Conservation (phyloP, 192 early-diverging fungal genomes). For the Obelidium mucronatum region DNA sequence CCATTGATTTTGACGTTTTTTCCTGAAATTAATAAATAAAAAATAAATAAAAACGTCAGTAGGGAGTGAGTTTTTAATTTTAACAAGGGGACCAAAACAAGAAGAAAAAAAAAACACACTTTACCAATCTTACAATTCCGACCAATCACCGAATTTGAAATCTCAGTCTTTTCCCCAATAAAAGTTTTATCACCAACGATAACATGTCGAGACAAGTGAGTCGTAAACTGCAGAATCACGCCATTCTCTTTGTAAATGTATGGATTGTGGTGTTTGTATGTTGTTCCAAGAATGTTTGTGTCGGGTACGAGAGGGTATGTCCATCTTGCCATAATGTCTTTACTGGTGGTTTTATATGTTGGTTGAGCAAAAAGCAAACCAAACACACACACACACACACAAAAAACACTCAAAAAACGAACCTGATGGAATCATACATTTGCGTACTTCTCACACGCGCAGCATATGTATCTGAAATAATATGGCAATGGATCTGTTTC, state of each 20-base stretch:
- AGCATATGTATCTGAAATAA: conserved; percentile 72
- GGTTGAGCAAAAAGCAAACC: conserved; percentile 4
- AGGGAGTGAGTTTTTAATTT: too few relatives aligned
- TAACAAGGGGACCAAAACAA: too few relatives aligned
- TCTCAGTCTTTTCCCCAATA: conserved; percentile 75
- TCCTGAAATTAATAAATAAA: too few relatives aligned
- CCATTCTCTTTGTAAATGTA: conserved; percentile 85
- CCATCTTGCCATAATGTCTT: conserved; percentile 91
- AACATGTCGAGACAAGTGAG: conserved; percentile 76
- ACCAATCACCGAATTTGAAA: conserved; percentile 87
- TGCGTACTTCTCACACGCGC: conserved; percentile 71
- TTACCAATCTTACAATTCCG: conserved; percentile 74
- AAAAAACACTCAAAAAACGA: conserved; percentile 14
- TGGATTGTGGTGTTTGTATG: conserved; percentile 78
- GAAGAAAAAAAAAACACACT: neutral
- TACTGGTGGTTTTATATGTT: conserved; percentile 49
- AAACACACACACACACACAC: too few relatives aligned
- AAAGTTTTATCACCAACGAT: conserved; percentile 78
- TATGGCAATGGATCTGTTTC: conserved; percentile 87
- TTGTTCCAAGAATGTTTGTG: conserved; percentile 73
- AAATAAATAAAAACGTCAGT: too few relatives aligned
- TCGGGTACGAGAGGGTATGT: conserved; percentile 95
- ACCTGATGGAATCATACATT: conserved; percentile 80
- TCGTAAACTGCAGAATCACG: conserved; percentile 72
- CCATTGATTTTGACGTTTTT: conserved; percentile 78